Conservation (phyloP, 352 stramenopile species). For the Peronospora destructor region DNA sequence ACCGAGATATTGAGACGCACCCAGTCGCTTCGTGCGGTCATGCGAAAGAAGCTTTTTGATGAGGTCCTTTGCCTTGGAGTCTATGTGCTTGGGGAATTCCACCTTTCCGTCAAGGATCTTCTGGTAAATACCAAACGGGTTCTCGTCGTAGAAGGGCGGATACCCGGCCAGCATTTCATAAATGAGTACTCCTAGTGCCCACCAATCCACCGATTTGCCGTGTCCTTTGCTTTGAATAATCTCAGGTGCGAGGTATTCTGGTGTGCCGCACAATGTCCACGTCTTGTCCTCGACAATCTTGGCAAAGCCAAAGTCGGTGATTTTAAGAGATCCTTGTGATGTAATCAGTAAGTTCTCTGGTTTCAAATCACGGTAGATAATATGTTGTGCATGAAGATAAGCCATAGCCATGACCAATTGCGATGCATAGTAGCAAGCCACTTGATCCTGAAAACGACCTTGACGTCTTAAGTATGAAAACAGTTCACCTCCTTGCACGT, state of each 20-base stretch:
- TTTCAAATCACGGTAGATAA: slow-evolving; percentile 92
- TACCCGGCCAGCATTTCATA: slow-evolving; percentile 90
- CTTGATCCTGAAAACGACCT: slow-evolving; percentile 69
- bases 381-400: slow-evolving; percentile 87
- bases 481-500: slow-evolving; percentile 88
- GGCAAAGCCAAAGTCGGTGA: slow-evolving; percentile 91
- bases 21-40: slow-evolving; percentile 85
- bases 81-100: slow-evolving; percentile 87
- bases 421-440: slow-evolving; percentile 85
- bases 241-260: slow-evolving; percentile 90
- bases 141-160: slow-evolving; percentile 90
- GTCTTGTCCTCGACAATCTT: slow-evolving; percentile 88
- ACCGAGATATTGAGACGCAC: slow-evolving; percentile 27
- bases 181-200: slow-evolving; percentile 86
- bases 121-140: slow-evolving; percentile 91
- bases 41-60: slow-evolving; percentile 89
- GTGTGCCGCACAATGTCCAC: slow-evolving; percentile 90
- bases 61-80: slow-evolving; percentile 85
- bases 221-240: slow-evolving; percentile 90
- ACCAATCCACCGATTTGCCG: slow-evolving; percentile 89
- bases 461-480: slow-evolving; percentile 88
- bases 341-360: slow-evolving; percentile 91
- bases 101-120: slow-evolving; percentile 90
- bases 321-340: slow-evolving; percentile 84
- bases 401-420: slow-evolving; percentile 85